Percentiles rank a stretch among this genome's conserved stretches.
Evolutionary conservation across 2,329 filamentous ascomycete species (phyloP).

Genomic region (Colletotrichum cordylinicola): DNA sequence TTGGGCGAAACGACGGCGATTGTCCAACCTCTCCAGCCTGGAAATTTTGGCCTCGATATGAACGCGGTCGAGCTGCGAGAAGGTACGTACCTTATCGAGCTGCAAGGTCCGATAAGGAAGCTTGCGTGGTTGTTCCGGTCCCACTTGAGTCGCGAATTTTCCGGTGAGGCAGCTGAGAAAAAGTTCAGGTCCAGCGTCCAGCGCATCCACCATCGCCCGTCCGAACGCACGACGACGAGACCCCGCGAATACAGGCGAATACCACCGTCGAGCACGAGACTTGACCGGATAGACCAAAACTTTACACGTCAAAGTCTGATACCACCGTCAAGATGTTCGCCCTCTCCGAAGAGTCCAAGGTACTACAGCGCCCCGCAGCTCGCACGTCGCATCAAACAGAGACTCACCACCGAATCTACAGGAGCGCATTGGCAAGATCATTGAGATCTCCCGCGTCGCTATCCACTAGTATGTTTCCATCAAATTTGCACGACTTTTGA

Average conservation of each 20-base stretch:
- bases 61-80: constrained; percentile 7
- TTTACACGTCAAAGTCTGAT: neutral
- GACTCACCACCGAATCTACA: constrained; percentile 40
- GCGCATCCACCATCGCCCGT: constrained; percentile 5
- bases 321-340: constrained; percentile 55
- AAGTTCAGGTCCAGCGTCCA: constrained; percentile 17
- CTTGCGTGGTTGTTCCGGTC: constrained; percentile 15
- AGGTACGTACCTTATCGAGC: constrained; percentile 13
- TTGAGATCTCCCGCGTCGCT: constrained; percentile 90
- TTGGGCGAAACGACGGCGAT: neutral
- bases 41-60: constrained; percentile 18
- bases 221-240: constrained; percentile 17
- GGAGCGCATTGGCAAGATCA: constrained; percentile 98
- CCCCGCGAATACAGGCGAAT: constrained; percentile 6
- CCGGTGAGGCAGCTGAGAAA: constrained; percentile 8
- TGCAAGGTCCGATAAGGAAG: constrained; percentile 5
- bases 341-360: constrained; percentile 98
- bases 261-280: neutral
- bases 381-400: neutral
- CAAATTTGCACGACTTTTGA: no score
- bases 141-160: constrained; percentile 10
- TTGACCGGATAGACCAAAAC: neutral
- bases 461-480: constrained; percentile 83
- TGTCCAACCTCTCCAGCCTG: neutral
- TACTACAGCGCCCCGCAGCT: constrained; percentile 42